Base-by-base conservation (phyloP, 2,329 filamentous ascomycete genomes). In the Paraconiothyrium sp. region DNA sequence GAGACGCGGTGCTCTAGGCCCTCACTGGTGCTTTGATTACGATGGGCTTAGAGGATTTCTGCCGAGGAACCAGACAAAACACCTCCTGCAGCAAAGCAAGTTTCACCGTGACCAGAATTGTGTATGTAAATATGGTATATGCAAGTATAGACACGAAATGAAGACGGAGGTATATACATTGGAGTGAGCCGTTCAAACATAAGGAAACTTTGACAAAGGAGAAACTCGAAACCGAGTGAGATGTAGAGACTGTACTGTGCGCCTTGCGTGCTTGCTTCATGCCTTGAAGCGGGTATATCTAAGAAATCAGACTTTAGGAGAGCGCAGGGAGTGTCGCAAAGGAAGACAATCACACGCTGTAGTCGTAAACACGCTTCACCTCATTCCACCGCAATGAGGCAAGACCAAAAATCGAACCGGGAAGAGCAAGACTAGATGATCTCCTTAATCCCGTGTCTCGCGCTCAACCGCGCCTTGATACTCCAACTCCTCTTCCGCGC, bases 401-500 rank as follows among this genome's bases (percentile, higher is more conserved):
- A 13, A 46, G 20, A 46, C 9, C 20, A 24, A 46, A 41, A 16
- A 1, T 4, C 4, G 30, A 39, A 37, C 39, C 44, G 30, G 46
- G 20, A 35, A 35, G 44, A 56, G 39, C 0, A 32, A 44, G 24
- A 54, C 60, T 46, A 75, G 46, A 70, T 68, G 46, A 72, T 72
- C 64, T 76, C 73, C 60, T 62, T 72, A 9, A 74, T 62, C n/a
- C 71, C 72, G 57, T 67, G 69, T 10, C 67, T 60, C 43, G 64
- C 59, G 8, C 61, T 64, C 58, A 76, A 64, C 39, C 67, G 62
- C 14, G 67, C 66, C 43, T 74, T 72, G 46, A 74, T 63, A 57
- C 64, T 74, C 73, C 73, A 76, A 48, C 70, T 73, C 64, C 66
- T 68, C 64, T 72, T 75, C 61, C 68, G 64, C 44, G 52, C 59